Percentiles rank a stretch among this genome's conserved stretches.
These are phyloP conservation scores for Graphiopsis chlorocephala DNA, from an alignment of 2,329 filamentous ascomycete species.

Conservation along the genomic window DNA sequence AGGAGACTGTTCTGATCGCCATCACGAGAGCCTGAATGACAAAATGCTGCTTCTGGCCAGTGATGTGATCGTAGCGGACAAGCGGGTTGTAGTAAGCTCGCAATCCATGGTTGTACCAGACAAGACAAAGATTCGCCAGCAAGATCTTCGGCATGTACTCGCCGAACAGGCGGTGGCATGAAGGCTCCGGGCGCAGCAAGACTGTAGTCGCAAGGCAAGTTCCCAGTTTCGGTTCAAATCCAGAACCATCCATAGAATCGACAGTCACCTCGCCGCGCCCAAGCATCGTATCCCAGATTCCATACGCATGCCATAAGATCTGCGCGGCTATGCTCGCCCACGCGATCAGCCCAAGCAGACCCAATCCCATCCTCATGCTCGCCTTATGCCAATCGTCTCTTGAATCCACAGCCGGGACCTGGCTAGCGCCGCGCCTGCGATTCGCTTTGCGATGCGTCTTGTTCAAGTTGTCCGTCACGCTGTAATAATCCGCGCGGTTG, in stretches of 20 bases:
- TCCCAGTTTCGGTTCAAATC: not conserved
- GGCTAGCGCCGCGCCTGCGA: slow-evolving; percentile 3
- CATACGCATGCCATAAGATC: slow-evolving; percentile 29
- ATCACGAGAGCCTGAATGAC: slow-evolving; percentile 48
- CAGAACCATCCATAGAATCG: not conserved
- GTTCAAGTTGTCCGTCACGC: slow-evolving; percentile 27
- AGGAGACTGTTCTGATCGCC: slow-evolving; percentile 49
- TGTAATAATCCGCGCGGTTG: slow-evolving; percentile 33
- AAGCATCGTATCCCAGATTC: not conserved
- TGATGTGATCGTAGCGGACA: slow-evolving; percentile 15
- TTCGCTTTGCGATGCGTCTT: slow-evolving; percentile 51
- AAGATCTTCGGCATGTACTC: slow-evolving; percentile 26
- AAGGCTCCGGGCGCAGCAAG: slow-evolving; percentile 19
- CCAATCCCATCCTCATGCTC: slow-evolving; percentile 28
- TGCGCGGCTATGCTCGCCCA: slow-evolving; percentile 26
- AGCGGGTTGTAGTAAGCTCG: slow-evolving; percentile 29
- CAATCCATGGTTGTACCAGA: slow-evolving; percentile 36
- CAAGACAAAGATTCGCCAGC: slow-evolving; percentile 22
- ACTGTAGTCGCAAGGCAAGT: slow-evolving; percentile 16
- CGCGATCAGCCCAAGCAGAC: slow-evolving; percentile 22
- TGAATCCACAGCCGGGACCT: slow-evolving; percentile 23
- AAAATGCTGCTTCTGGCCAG: slow-evolving; percentile 13
- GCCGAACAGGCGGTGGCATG: slow-evolving; percentile 27
- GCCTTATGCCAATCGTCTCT: slow-evolving; percentile 43
- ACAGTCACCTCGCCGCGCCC: not conserved